Evolutionary conservation across 1,139 yeast species (phyloP), one percentile per base, ranked within the genome.

Genomic region (Hansenula lynferdii): DNA sequence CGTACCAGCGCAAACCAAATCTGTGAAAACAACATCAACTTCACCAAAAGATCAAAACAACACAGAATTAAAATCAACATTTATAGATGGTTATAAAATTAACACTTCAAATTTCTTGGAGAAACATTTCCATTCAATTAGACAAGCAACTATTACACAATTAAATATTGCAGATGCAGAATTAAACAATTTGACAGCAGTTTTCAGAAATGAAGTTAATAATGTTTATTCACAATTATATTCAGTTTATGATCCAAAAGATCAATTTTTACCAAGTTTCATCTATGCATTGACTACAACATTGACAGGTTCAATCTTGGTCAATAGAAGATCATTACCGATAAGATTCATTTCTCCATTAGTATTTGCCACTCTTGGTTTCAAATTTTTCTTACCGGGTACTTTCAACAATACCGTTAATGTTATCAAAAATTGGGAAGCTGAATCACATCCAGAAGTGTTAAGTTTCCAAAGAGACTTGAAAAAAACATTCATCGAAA

Each of bases 301-400:
- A 4, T 68, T 80, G 44, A 55, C 77, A 1, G 82, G 84, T 10
- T 75, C 83, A 5, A 73, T 80, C 42, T 46, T 75, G 30, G 75
- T 67, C 15, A 67, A 69, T 45, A 69, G 64, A 43, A 65, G 72
- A 47, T 53, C 69, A 3, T 57, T 77, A 6, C 75, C 76, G 1
- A 32, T 72, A 11, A 65, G 85, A 47, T 73, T 77, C 45, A 32
- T 69, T 3, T 58, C 75, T 2, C 85, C 85, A 2, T 41, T 72
- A 12, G 40, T 64, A 0, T 67, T 76, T 49, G 83, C 80, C 14
- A 56, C 67, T 12, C 69, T 58, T 12, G 63, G 77, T 2, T 58
- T 60, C 45, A 55, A 50, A 28, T 48, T 56, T 19, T 51, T 62
- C 45, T 53, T 68, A 53, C 73, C 73, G 17, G 37, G 54, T 21